Evolutionary conservation across 225 moss, liverwort and hornwort genomes (phyloP), one percentile per base, ranked within the genome.

Genomic region (Sphagnum contortum): DNA sequence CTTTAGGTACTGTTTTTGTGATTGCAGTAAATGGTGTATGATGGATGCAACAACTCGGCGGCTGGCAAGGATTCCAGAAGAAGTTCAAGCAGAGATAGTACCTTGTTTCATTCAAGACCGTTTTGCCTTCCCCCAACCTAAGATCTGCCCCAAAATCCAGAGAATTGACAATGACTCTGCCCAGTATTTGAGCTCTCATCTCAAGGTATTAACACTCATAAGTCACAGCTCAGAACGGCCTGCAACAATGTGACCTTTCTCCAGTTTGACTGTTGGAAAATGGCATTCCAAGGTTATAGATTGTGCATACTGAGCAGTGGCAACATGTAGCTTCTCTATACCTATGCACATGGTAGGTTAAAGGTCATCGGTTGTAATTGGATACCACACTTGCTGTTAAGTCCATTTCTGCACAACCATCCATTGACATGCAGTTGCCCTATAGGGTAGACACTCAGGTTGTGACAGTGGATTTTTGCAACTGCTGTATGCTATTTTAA

Each of bases 1-100:
- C 13, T 11, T 57, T 4, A 2, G 56, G 13, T 48, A 63, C 10
- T 57, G 29, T 29, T 8, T 29, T 29, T 29, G 29, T 29, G 29
- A 29, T 4, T 60, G 62, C 72, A 83, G 93, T 68, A 90, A 88
- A n/a, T 93, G 90, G 93, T 90, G 88, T 29, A 90, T 84, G 86
- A 93, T 93, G 88, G 69, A 87, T 62, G 72, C 66, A 12, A 75
- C 70, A 62, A 93, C 90, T 1, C 71, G 93, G 6, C 77, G 82
- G 7, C 61, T 90, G 57, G 79, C 88, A 0, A 90, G 76, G 68
- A 73, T 93, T 64, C 93, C 93, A 4, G 77, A 82, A 12, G 81
- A 81, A 44, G 88, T 93, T 5, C 83, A 86, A 50, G 48, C 57
- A 0, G 93, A 94, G 55, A 86, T 93, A 9, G 70, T 80, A 14